phyloP scores from a whole-genome alignment of 2,329 filamentous ascomycete species.

The Fusarium caatingaense region DNA sequence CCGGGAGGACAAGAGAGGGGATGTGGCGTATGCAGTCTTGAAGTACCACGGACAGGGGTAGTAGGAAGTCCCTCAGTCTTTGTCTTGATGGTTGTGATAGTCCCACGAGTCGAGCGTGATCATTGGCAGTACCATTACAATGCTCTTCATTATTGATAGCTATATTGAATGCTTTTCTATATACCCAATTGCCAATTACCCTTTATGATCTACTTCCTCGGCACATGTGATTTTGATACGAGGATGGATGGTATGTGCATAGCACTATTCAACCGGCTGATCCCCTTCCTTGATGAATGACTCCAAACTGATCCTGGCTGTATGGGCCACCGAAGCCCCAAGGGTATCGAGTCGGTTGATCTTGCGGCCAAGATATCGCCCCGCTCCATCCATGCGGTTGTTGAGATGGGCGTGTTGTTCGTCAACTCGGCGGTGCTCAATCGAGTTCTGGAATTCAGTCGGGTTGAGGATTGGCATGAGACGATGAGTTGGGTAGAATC shows the following conservation, averaged over 20 bases:
- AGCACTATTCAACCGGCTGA: constrained; percentile 22
- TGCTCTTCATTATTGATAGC: constrained; percentile 1
- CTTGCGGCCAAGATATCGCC: constrained; percentile 56
- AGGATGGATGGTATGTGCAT: not conserved
- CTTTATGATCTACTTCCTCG: not conserved
- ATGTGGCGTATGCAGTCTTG: constrained; percentile 9
- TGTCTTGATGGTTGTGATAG: not conserved
- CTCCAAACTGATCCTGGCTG: constrained; percentile 51
- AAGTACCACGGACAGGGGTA: not conserved
- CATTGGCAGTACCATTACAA: not conserved
- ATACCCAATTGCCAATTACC: constrained; percentile 1
- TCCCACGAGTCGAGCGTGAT: constrained; percentile 2
- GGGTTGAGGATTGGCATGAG: constrained; percentile 63
- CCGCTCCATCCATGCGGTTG: constrained; percentile 60
- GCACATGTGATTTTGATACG: constrained; percentile 20
- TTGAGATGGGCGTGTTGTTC: constrained; percentile 64
- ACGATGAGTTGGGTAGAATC: constrained; percentile 68
- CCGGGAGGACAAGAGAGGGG: constrained; percentile 20
- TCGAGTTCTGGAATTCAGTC: constrained; percentile 51
- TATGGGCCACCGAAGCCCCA: constrained; percentile 56
- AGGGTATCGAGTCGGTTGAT: constrained; percentile 57
- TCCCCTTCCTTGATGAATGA: constrained; percentile 52
- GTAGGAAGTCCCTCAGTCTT: not conserved
- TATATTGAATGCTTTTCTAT: constrained; percentile 14
- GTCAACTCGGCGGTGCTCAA: constrained; percentile 54